phyloP scores from a whole-genome alignment of 2,329 filamentous ascomycete species.

The Scolecobasidium constrictum region DNA sequence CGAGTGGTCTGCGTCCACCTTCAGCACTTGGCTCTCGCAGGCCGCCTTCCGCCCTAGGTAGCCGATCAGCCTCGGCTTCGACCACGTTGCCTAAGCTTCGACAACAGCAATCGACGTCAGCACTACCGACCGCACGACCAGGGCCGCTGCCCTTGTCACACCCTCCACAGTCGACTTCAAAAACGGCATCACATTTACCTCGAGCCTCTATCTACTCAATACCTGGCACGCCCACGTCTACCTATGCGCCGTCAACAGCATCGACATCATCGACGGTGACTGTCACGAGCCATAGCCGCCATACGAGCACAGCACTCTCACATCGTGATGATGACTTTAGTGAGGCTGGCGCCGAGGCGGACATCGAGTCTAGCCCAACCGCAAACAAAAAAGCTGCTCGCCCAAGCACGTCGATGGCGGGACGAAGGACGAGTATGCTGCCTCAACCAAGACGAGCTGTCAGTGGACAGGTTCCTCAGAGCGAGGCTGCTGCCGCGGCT shows the following conservation, averaged over 20 bases:
- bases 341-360: neutral
- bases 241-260: slow-evolving; percentile 1
- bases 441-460: slow-evolving; percentile 7
- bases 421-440: slow-evolving; percentile 5
- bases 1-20: slow-evolving; percentile 2
- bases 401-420: slow-evolving; percentile 4
- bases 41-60: neutral
- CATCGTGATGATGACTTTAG: neutral
- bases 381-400: neutral
- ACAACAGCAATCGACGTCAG: neutral
- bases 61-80: slow-evolving; percentile 2
- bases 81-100: neutral
- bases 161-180: neutral
- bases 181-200: slow-evolving; percentile 4
- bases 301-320: slow-evolving; percentile 1
- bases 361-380: neutral
- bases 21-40: neutral
- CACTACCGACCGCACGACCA: neutral
- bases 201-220: slow-evolving; percentile 3
- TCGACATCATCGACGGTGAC: slow-evolving; percentile 4
- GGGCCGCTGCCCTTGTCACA: slow-evolving; percentile 1
- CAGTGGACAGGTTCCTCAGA: neutral
- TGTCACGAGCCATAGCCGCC: slow-evolving; percentile 3
- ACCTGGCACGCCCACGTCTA: neutral
- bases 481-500: neutral